Base-by-base conservation (phyloP, 139 green algal species). In the Picochlorum sp. region DNA sequence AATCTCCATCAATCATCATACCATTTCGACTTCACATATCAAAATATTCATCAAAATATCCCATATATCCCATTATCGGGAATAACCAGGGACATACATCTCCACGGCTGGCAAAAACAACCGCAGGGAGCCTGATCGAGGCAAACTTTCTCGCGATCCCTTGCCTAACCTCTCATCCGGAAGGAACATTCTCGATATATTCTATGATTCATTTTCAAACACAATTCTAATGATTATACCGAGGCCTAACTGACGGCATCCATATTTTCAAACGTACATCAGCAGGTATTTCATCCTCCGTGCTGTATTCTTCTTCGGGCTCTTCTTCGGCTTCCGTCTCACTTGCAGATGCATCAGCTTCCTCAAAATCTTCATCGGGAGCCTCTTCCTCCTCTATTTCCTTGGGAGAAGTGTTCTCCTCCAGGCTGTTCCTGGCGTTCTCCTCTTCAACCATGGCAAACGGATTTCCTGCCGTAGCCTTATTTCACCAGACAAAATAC, bases 301-400 rank as follows among this genome's bases (percentile, higher is more conserved):
- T 47, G 5, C 39, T 49, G 5, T 72, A 68, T 33, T 81, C 74
- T 25, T 76, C 74, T 18, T 80, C 74, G 8, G 74, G 72, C 16
- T 73, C 66, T 53, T 78, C 65, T 5, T 63, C 66, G 39, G 61
- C 57, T 1, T 50, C 66, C 7, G 40, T 5, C 25, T 54, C 26
- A 29, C 44, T 20, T 31, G 41, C 68, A 5, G 65, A 56, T 9
- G 33, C 30, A 47, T 67, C 59, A 3, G 56, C 72, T 44, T 74
- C 58, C 2, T 53, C 20, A 37, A 69, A 74, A 50, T 74, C 72
- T 25, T 77, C 70, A 29, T 78, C 70, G 4, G 70, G 66, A 10
- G 41, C 59, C 14, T 44, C 35, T 4, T 37, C 53, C 35, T 40
- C 41, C 25, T 33, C 28, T 33, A 22, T 37, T 36, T 20, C 50